Conservation (phyloP, 1,139 yeast genomes). For the Fermentozyma sake region DNA sequence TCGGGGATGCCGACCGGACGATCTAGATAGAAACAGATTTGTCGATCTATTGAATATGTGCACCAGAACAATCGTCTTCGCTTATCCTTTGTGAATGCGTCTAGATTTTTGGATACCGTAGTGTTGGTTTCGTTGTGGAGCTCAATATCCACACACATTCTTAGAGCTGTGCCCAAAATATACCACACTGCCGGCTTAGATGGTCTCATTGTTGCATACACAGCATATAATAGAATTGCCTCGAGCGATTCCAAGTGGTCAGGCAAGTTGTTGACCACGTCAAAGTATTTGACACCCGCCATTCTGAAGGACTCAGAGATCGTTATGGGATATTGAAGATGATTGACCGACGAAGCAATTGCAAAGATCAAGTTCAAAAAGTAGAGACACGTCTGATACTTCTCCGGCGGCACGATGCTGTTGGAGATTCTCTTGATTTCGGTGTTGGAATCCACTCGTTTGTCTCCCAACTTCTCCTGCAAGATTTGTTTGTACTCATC, state of each 20-base stretch:
- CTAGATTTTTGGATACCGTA: conserved; percentile 28
- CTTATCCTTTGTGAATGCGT: conserved; percentile 60
- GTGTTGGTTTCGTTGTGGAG: conserved; percentile 46
- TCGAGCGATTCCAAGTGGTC: conserved; percentile 71
- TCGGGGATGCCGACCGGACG: conserved; percentile 76
- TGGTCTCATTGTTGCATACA: conserved; percentile 73
- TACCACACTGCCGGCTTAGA: conserved; percentile 93
- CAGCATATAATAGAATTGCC: conserved; percentile 62
- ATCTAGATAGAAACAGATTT: conserved; percentile 66
- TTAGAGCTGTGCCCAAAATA: conserved; percentile 71
- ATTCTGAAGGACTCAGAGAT: conserved; percentile 69
- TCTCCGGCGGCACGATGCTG: conserved; percentile 41
- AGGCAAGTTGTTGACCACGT: conserved; percentile 51
- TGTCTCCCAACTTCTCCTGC: conserved; percentile 14
- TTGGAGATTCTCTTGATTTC: conserved; percentile 25
- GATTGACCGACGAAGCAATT: conserved; percentile 72
- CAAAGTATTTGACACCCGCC: conserved; percentile 58
- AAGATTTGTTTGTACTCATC: conserved; percentile 28
- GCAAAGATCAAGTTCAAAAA: conserved; percentile 77
- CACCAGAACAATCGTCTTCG: conserved; percentile 87
- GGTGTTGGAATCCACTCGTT: conserved; percentile 5
- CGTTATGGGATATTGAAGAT: conserved; percentile 61
- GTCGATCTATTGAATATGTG: conserved; percentile 78
- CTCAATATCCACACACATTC: conserved; percentile 80
- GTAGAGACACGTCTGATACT: conserved; percentile 44